Conservation (phyloP, 106 monocot species). For the Narthecium ossifragum region DNA sequence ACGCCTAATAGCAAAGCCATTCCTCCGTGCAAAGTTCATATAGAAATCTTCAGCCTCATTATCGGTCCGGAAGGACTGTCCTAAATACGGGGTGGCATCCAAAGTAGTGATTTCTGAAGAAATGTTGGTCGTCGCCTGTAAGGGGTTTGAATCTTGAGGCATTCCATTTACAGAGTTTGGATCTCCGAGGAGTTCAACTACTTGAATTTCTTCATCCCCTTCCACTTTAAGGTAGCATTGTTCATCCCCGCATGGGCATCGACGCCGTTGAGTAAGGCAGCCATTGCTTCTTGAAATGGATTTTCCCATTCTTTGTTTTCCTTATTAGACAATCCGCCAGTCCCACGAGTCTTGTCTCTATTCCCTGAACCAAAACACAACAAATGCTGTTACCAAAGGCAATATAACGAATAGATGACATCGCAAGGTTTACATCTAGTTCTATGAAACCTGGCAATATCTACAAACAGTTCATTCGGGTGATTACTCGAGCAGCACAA, state of each 20-base stretch:
- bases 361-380: not conserved
- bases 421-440: not conserved
- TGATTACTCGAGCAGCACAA: not conserved
- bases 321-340: not conserved
- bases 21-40: conserved; percentile 60
- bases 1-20: conserved; percentile 68
- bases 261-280: conserved; percentile 51
- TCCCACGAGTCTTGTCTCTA: not conserved
- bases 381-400: not conserved
- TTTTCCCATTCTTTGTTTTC: conserved; percentile 33
- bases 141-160: no score
- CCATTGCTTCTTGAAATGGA: conserved; percentile 49
- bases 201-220: conserved; percentile 49
- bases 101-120: conserved; percentile 16
- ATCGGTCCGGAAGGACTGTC: conserved; percentile 64
- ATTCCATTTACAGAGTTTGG: no score
- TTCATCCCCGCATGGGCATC: conserved; percentile 61
- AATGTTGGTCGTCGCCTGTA: no score
- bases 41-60: conserved; percentile 75
- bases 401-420: not conserved
- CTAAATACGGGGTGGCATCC: conserved; percentile 39
- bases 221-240: conserved; percentile 48
- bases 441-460: no score
- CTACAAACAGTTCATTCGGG: no score
- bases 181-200: no score